Base-by-base conservation (phyloP, 192 early-diverging fungal species). In the Geranomyces michiganensis region DNA sequence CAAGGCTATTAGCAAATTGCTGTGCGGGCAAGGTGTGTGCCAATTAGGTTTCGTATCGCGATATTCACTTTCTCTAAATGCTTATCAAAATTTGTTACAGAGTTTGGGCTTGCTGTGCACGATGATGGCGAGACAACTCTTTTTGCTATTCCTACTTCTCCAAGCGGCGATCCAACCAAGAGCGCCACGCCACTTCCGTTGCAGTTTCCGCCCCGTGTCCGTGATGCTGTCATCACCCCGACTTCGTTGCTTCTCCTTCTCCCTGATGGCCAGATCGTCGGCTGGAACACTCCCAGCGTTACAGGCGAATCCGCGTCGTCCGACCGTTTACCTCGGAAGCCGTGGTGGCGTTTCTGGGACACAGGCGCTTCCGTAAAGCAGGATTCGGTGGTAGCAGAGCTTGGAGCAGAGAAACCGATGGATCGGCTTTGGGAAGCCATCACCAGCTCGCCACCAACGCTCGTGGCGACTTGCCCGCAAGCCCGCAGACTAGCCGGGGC, bases 11-110 rank as follows among this genome's bases (percentile, higher is more conserved):
- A 56, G 43, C 17, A 58, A 56, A 41, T 31, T 70, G 15, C 41
- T 29, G 21, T 58, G 27, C 19, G 68, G 68, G 19, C 26, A 68
- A 56, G 67, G 67, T 68, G 19, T 30, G 51, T 22, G 27, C 21
- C 17, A n/a, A 27, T 14, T 56, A 30, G n/a, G 24, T 0, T 41
- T 19, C 22, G 26, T 31, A 36, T 29, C 8, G 22, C 10, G 7
- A 0, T 3, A 27, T 49, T 1, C 29, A 17, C 8, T 24, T 55
- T 49, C 14, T 43, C 4, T 46, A 13, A 1, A 65, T 5, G 19
- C 7, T 9, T 53, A 26, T 26, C n/a, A n/a, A 53, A 3, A 53
- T 53, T 15, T 26, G 17, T 53, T 8, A 14, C 66, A 51, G 66
- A 68, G 29, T 53, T 68, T 22, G 66, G 66, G 6, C 27, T 68